A percentile compares a stretch with the other conserved stretches of the same genome.
Conservation (phyloP, 306 rosid species). For the Acmispon strigosus region DNA sequence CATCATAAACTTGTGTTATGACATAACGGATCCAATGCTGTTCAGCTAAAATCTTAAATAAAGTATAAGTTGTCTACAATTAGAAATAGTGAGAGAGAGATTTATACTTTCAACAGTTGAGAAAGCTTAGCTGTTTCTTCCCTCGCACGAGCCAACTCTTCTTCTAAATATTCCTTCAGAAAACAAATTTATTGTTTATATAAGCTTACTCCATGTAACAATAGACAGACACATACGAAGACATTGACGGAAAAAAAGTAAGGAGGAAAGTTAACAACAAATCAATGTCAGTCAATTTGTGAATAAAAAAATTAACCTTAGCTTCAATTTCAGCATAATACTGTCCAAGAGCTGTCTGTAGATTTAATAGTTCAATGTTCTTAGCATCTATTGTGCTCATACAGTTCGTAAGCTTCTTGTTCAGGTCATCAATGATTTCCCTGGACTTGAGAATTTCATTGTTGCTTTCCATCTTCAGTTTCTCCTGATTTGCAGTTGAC, state of each 20-base stretch:
- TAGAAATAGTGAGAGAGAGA: constrained; percentile 8
- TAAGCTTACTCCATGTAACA: constrained; percentile 15
- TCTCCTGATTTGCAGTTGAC: constrained; percentile 65
- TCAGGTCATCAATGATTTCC: constrained; percentile 68
- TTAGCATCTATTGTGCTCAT: constrained; percentile 70
- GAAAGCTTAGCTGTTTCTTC: constrained; percentile 67
- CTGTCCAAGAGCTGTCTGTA: constrained; percentile 98
- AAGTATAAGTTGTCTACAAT: not conserved
- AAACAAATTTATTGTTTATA: constrained; percentile 11
- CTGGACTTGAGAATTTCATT: constrained; percentile 57
- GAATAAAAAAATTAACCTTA: constrained; percentile 41
- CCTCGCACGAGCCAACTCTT: constrained; percentile 64
- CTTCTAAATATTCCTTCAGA: constrained; percentile 79
- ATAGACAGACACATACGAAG: not conserved
- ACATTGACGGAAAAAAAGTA: not conserved
- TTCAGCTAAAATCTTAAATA: not conserved
- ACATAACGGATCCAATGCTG: not conserved
- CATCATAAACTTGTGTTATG: not conserved
- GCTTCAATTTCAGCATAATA: constrained; percentile 99
- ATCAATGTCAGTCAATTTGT: not conserved
- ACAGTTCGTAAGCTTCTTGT: constrained; percentile 64
- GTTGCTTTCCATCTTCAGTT: constrained; percentile 43
- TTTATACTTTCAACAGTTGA: constrained; percentile 55
- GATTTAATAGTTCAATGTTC: constrained; percentile 76
- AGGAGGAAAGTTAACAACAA: not conserved